Evolutionary conservation across 2,329 filamentous ascomycete species (phyloP).

Genomic region (Fusarium sp.): DNA sequence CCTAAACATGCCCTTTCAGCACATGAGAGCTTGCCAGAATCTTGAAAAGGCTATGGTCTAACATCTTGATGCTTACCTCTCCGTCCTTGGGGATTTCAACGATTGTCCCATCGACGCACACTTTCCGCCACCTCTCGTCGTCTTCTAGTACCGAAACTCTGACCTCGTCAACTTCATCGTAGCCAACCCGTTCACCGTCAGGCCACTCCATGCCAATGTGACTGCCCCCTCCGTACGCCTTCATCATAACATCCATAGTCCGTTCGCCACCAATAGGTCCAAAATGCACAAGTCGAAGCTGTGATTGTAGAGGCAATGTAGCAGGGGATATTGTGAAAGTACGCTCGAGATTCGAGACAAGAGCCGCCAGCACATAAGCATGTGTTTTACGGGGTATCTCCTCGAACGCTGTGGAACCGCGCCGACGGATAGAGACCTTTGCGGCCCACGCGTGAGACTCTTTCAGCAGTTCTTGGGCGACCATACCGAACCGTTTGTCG

Average conservation of each 20-base stretch:
- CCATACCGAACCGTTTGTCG: slow-evolving; percentile 83
- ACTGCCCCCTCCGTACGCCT: slow-evolving; percentile 66
- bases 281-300: slow-evolving; percentile 79
- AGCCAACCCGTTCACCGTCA: slow-evolving; percentile 72
- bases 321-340: slow-evolving; percentile 84
- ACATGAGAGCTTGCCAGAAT: slow-evolving; percentile 56
- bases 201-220: slow-evolving; percentile 64
- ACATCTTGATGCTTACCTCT: slow-evolving; percentile 72
- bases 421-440: slow-evolving; percentile 51
- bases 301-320: slow-evolving; percentile 75
- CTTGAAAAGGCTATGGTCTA: slow-evolving; percentile 55
- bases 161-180: slow-evolving; percentile 76
- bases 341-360: slow-evolving; percentile 85
- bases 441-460: slow-evolving; percentile 63
- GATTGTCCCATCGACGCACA: slow-evolving; percentile 94
- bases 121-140: slow-evolving; percentile 80
- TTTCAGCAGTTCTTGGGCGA: slow-evolving; percentile 78
- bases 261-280: slow-evolving; percentile 71
- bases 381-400: slow-evolving; percentile 62
- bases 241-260: slow-evolving; percentile 81
- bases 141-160: slow-evolving; percentile 74
- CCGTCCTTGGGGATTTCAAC: slow-evolving; percentile 77
- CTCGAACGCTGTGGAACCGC: slow-evolving; percentile 29
- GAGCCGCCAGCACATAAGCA: slow-evolving; percentile 79
- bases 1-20: slow-evolving; percentile 5